phyloP scores from a whole-genome alignment of 305 asterid species.

The Ajuga reptans region DNA sequence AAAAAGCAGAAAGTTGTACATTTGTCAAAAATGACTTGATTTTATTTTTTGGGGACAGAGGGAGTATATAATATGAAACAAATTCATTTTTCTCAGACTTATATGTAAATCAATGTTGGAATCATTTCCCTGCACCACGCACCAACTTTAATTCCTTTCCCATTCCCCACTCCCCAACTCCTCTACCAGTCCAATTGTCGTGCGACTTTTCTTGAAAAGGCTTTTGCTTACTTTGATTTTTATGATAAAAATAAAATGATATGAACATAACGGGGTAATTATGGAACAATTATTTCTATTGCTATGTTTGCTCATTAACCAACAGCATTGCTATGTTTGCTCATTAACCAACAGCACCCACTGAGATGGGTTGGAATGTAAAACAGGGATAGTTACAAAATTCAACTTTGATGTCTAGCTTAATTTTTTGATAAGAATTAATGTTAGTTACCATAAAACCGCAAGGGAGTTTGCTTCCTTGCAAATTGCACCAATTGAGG shows the following conservation, averaged over 20 bases:
- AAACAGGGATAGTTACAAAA: neutral
- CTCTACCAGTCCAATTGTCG: neutral
- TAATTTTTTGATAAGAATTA: no score
- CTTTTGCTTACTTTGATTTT: slow-evolving; percentile 1
- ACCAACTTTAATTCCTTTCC: no score
- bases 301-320: slow-evolving; percentile 5
- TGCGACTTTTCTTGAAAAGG: slow-evolving; percentile 3
- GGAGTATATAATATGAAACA: neutral
- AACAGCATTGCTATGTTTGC: slow-evolving; percentile 10
- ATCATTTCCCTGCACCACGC: neutral
- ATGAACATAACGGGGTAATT: neutral
- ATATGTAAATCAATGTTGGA: neutral
- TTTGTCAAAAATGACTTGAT: no score
- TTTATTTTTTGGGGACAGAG: no score
- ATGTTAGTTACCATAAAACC: no score
- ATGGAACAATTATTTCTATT: slow-evolving; percentile 6
- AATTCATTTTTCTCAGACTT: slow-evolving; percentile 1
- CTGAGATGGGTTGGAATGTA: neutral
- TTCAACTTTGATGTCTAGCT: no score
- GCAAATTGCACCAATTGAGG: no score
- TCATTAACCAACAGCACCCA: slow-evolving; percentile 4
- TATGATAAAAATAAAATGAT: slow-evolving; percentile 7
- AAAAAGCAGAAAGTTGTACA: no score
- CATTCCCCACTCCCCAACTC: no score
- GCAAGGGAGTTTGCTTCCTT: no score